Evolutionary conservation across 768 basidiomycete genomes (phyloP), one percentile per base, ranked within the genome.

Genomic region (Fomitopsis serialis): DNA sequence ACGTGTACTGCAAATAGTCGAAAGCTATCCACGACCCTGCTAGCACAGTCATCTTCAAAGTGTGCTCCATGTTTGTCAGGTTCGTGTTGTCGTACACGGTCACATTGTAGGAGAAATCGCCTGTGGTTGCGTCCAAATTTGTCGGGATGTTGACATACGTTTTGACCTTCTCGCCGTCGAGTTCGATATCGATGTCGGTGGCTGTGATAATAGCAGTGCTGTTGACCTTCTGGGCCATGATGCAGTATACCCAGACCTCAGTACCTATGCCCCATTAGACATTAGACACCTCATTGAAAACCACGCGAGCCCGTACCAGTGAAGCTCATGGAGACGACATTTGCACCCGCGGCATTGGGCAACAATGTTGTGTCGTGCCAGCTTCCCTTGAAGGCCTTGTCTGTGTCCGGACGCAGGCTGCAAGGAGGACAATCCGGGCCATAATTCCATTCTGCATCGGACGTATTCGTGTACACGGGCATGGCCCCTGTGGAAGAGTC

Each of bases 291-390:
- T 32, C 29, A 11, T 32, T 6, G 29, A 11, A 32, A 32, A 5
- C 11, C 11, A 32, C 11, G 11, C 23, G 11, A 27, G 42, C 15
- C 13, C 48, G 22, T 32, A 32, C 29, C 29, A 32, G 29, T 32
- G 11, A 32, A 32, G 11, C n/a, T n/a, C n/a, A n/a, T n/a, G n/a
- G n/a, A n/a, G n/a, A n/a, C n/a, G n/a, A n/a, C 21, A 15, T 24
- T 29, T 1, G 13, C 27, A 22, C 40, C 42, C 17, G 40, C 29
- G 2, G 24, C 10, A 19, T 23, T 36, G 7, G 55, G 50, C 4
- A 25, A 2, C 42, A 48, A 24, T 3, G 58, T 59, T 32, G 35
- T 25, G 13, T 55, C 58, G 45, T 59, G 58, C 58, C 58, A 59
- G 7, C 54, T 50, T 2, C 27, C 13, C 5, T 53, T 29, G 48